Conservation (phyloP, 495 filamentous ascomycete species). For the Podospora pseudocomata region DNA sequence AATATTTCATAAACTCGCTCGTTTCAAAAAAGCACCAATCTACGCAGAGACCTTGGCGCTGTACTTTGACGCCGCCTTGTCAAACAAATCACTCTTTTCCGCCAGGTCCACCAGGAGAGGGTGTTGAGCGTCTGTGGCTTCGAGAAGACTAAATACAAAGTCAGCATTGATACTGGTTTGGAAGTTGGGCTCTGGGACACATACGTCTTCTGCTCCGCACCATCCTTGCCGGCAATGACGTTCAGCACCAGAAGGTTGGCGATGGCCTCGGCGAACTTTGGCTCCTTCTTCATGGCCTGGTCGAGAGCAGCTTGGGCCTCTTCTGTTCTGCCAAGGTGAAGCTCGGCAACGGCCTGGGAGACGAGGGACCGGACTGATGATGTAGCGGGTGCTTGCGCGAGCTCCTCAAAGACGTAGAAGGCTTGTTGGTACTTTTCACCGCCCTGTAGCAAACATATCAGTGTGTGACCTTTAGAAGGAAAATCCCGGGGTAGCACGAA, state of each 20-base stretch:
- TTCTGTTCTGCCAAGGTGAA: constrained; percentile 83
- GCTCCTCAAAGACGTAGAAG: constrained; percentile 97
- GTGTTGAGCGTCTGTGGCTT: constrained; percentile 58
- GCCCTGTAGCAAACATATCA: constrained; percentile 53
- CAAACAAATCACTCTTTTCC: constrained; percentile 76
- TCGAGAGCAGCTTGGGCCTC: constrained; percentile 86
- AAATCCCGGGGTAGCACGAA: constrained; percentile 41
- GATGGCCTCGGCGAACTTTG: constrained; percentile 65
- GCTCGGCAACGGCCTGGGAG: constrained; percentile 84
- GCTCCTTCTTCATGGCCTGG: constrained; percentile 71
- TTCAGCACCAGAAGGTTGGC: constrained; percentile 79
- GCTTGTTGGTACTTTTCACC: constrained; percentile 95
- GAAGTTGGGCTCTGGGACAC: constrained; percentile 15
- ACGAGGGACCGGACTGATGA: constrained; percentile 66
- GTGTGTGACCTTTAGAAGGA: background rate
- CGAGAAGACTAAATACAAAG: constrained; percentile 48
- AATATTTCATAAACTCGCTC: constrained; percentile 13
- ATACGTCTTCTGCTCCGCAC: constrained; percentile 58
- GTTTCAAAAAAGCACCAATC: constrained; percentile 10
- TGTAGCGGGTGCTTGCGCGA: constrained; percentile 77
- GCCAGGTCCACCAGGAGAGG: constrained; percentile 62
- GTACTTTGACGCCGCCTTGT: constrained; percentile 75
- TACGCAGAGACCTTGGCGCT: constrained; percentile 65
- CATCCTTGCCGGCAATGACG: constrained; percentile 67
- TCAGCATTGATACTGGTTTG: constrained; percentile 4